Conservation (phyloP, 2,329 filamentous ascomycete species). For the Hypoxylon sp. region DNA sequence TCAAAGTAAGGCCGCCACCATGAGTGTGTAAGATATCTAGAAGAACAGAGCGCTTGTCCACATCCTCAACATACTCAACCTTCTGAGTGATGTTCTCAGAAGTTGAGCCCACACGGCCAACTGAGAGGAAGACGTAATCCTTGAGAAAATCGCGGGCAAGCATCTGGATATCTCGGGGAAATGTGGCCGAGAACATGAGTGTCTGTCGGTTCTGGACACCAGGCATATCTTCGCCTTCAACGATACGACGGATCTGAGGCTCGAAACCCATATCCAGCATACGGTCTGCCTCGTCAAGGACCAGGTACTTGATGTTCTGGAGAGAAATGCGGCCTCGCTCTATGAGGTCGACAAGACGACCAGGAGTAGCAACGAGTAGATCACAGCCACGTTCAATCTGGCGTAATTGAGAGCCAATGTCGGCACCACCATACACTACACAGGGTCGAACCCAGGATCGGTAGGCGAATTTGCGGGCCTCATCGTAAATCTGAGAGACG, state of each 20-base stretch:
- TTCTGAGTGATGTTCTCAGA: constrained; percentile 99
- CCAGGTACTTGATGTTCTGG: constrained; percentile 98
- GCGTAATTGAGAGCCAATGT: constrained; percentile 97
- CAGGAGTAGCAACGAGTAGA: constrained; percentile 95
- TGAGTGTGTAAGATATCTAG: constrained; percentile 98
- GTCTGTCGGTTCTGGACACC: constrained; percentile 87
- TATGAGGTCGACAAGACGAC: constrained; percentile 97
- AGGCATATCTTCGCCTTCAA: constrained; percentile 99
- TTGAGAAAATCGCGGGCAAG: constrained; percentile 98
- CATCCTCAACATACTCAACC: constrained; percentile 96
- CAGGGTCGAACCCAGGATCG: constrained; percentile 99
- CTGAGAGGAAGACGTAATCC: constrained; percentile 99
- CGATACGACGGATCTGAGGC: constrained; percentile 98
- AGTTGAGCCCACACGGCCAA: constrained; percentile 97
- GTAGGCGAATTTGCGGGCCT: constrained; percentile 98
- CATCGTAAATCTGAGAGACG: constrained; percentile 98
- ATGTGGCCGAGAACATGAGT: constrained; percentile 99
- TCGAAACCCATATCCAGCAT: constrained; percentile 99
- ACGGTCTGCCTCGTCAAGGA: constrained; percentile 98
- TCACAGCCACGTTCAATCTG: constrained; percentile 98
- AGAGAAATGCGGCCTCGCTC: constrained; percentile 98
- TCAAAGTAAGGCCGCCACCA: constrained; percentile 88
- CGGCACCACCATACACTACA: constrained; percentile 98
- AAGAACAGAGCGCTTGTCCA: constrained; percentile 97
- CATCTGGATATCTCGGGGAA: constrained; percentile 99